Evolutionary conservation across 1,139 yeast species (phyloP).

Genomic region (Protomyces pachydermus): DNA sequence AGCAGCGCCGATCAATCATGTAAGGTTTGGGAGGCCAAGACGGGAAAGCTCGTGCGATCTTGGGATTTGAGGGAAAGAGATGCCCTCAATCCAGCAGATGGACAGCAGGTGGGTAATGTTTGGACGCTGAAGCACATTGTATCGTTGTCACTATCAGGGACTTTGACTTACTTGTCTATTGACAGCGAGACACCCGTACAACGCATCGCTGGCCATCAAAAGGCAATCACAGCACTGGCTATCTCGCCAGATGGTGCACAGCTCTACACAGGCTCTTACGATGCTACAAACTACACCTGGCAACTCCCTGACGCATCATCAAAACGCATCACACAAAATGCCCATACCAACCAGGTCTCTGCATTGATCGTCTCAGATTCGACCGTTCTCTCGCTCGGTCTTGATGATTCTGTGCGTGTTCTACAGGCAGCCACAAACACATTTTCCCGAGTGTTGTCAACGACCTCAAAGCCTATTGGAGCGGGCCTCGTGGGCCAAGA

Average conservation of each 20-base stretch:
- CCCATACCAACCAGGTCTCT: slow-evolving; percentile 58
- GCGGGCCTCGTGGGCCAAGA: slow-evolving; percentile 46
- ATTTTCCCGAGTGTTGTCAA: slow-evolving; percentile 35
- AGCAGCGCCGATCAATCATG: slow-evolving; percentile 78
- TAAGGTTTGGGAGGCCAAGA: slow-evolving; percentile 50
- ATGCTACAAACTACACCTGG: slow-evolving; percentile 72
- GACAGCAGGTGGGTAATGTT: slow-evolving; percentile 79
- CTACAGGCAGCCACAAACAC: neutral
- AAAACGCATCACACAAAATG: slow-evolving; percentile 41
- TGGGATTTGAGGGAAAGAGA: slow-evolving; percentile 36
- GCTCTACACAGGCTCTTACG: slow-evolving; percentile 71
- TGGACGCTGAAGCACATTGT: slow-evolving; percentile 57
- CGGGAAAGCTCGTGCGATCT: slow-evolving; percentile 34
- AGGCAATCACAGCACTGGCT: slow-evolving; percentile 61
- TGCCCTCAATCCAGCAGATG: slow-evolving; percentile 32
- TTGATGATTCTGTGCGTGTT: slow-evolving; percentile 71
- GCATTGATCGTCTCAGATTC: slow-evolving; percentile 40
- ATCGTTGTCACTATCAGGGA: slow-evolving; percentile 68
- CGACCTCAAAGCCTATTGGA: slow-evolving; percentile 46
- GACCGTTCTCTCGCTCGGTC: slow-evolving; percentile 56
- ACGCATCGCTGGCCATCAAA: slow-evolving; percentile 71
- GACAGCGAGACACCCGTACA: slow-evolving; percentile 44
- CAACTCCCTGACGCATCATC: slow-evolving; percentile 41
- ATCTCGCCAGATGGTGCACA: slow-evolving; percentile 36
- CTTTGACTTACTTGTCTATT: slow-evolving; percentile 55